phyloP scores from a whole-genome alignment of 2,329 filamentous ascomycete species.

The Phoma sp. region DNA sequence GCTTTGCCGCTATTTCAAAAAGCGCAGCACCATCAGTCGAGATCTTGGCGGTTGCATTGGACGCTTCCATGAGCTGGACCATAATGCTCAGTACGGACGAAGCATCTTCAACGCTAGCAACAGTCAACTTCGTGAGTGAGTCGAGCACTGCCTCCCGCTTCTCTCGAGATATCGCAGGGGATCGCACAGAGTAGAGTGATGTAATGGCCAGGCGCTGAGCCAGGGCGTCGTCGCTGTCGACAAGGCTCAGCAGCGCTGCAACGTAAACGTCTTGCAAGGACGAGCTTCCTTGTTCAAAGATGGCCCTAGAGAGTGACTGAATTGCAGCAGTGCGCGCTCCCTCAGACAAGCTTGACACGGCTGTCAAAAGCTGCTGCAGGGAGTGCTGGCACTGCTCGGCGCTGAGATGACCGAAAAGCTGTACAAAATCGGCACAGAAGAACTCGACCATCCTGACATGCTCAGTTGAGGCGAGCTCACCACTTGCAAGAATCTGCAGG shows the following conservation, averaged over 20 bases:
- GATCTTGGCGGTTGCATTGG: constrained; percentile 46
- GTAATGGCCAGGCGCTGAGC: constrained; percentile 20
- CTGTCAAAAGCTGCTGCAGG: constrained; percentile 28
- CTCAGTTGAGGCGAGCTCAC: constrained; percentile 21
- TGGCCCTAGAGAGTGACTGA: constrained; percentile 27
- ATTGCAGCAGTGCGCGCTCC: constrained; percentile 13
- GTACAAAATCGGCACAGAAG: constrained; percentile 35
- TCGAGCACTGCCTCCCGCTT: constrained; percentile 42
- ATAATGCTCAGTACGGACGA: constrained; percentile 32
- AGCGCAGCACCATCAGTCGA: constrained; percentile 32
- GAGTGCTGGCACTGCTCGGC: constrained; percentile 20
- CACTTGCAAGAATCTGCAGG: constrained; percentile 29
- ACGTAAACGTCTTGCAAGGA: constrained; percentile 28
- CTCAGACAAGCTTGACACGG: constrained; percentile 20
- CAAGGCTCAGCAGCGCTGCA: constrained; percentile 24
- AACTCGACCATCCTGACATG: constrained; percentile 28
- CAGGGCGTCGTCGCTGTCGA: constrained; percentile 14
- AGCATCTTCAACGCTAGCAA: constrained; percentile 11
- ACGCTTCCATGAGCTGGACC: constrained; percentile 40
- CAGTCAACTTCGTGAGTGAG: constrained; percentile 28
- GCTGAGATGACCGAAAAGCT: constrained; percentile 31
- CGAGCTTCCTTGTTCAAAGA: constrained; percentile 28
- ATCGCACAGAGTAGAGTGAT: constrained; percentile 31
- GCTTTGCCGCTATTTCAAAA: constrained; percentile 36
- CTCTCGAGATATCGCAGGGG: constrained; percentile 37